Conservation (phyloP, 73 alveolate species). For the Tetrahymena malaccensis region DNA sequence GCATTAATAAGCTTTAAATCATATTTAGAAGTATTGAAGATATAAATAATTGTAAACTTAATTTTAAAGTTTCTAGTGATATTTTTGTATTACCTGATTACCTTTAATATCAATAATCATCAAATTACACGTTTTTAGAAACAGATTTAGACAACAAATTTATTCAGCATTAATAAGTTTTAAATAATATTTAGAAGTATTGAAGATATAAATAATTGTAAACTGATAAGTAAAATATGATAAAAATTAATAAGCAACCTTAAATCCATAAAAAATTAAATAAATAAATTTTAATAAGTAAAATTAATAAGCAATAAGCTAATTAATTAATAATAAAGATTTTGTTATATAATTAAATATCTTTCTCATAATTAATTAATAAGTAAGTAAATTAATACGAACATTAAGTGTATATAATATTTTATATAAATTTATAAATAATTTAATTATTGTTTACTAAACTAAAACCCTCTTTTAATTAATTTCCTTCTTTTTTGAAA, state of each 20-base stretch:
- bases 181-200: neutral
- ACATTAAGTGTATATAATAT: neutral
- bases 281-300: no score
- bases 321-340: no score
- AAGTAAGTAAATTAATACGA: neutral
- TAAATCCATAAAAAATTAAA: no score
- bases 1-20: neutral
- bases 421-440: no score
- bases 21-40: neutral
- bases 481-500: neutral
- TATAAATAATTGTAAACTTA: neutral
- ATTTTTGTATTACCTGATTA: neutral
- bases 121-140: neutral
- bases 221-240: no score
- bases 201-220: neutral
- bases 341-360: no score
- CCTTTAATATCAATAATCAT: neutral
- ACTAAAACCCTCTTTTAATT: no score
- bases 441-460: no score
- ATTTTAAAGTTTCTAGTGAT: neutral
- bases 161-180: neutral
- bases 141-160: neutral
- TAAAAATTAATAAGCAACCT: neutral
- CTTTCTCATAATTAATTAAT: no score
- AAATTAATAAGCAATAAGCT: no score